Base-by-base conservation (phyloP, 2,329 filamentous ascomycete species). In the Ophiostoma sp. region DNA sequence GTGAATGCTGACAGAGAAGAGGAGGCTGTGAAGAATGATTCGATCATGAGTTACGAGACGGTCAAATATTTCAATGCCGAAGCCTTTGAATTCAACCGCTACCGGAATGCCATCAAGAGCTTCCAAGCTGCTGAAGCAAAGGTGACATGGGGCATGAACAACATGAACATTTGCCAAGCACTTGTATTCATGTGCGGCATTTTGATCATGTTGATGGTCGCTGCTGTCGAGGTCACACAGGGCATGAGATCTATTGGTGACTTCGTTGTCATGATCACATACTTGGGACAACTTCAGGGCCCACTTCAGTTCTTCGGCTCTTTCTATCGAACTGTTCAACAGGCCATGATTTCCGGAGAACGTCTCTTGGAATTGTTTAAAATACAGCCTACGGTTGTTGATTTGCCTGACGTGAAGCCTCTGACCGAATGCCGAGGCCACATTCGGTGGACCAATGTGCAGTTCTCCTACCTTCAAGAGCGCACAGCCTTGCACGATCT, bases 11-110 rank as follows among this genome's bases (percentile, higher is more conserved):
- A 96, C 77, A 89, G 96, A 76, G 94, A 98, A 82, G 94, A 98
- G 82, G 95, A 98, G 82, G 96, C 96, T 7, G 94, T 98, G 77
- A 98, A 98, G 83, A 98, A 98, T 80, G 96, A 99, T 81, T 98
- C 96, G 0, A 96, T 99, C 85, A 94, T 96, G 75, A 97, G 94
- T n/a, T 99, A 98, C 81, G 96, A 99, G 84, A 95, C 93, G 1
- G 93, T 95, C 80, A 96, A 95, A 80, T 95, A 95, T 79, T 96
- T 96, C 85, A 95, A 95, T 78, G 93, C 93, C 8, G 93, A 95
- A 79, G 85, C 88, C 1, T 95, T 92, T 79, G 93, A 96, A 79
- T 94, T 94, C 77, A 84, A 87, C 68, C 88, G 93, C 31, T 95
- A 94, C 79, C 87, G 90, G 64, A 82, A 86, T 61, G 92, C 93